A percentile compares a stretch with the other conserved stretches of the same genome.
Conservation (phyloP, 768 basidiomycete species). For the Tulasnella sp. region DNA sequence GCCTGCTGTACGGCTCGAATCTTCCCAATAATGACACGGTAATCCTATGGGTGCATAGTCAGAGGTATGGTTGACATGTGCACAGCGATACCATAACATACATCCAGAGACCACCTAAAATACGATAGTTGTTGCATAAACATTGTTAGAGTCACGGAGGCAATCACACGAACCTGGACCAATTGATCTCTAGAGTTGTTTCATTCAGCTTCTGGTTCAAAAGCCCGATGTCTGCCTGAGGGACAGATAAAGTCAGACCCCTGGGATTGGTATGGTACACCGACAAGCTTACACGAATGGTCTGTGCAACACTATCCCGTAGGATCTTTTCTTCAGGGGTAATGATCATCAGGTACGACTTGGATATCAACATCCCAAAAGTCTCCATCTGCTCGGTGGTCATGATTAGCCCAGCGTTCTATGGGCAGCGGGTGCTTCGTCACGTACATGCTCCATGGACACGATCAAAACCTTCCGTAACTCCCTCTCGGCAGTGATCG, state of each 20-base stretch:
- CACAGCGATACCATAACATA: slow-evolving; percentile 1
- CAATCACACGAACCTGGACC: slow-evolving; percentile 16
- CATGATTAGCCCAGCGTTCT: no score
- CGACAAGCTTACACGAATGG: slow-evolving; percentile 20
- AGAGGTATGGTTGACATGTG: background rate
- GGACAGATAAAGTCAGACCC: background rate
- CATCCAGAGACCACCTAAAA: slow-evolving; percentile 23
- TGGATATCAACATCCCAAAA: slow-evolving; percentile 14
- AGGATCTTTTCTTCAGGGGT: slow-evolving; percentile 24
- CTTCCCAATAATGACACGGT: slow-evolving; percentile 15
- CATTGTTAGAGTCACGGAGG: no score
- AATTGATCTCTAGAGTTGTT: slow-evolving; percentile 26
- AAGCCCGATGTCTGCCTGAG: slow-evolving; percentile 26
- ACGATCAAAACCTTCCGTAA: slow-evolving; percentile 24
- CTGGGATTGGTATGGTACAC: background rate
- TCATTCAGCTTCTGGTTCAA: slow-evolving; percentile 24
- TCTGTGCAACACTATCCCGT: slow-evolving; percentile 22
- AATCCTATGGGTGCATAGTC: slow-evolving; percentile 13
- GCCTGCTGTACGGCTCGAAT: slow-evolving; percentile 22
- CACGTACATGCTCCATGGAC: slow-evolving; percentile 24
- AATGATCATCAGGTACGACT: slow-evolving; percentile 24
- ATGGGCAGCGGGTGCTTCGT: slow-evolving; percentile 9
- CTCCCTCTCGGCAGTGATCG: slow-evolving; percentile 24
- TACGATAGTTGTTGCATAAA: no score
- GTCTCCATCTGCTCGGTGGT: slow-evolving; percentile 11